Evolutionary conservation across 352 stramenopile genomes (phyloP).

Genomic region (Phytophthora sansomeana): DNA sequence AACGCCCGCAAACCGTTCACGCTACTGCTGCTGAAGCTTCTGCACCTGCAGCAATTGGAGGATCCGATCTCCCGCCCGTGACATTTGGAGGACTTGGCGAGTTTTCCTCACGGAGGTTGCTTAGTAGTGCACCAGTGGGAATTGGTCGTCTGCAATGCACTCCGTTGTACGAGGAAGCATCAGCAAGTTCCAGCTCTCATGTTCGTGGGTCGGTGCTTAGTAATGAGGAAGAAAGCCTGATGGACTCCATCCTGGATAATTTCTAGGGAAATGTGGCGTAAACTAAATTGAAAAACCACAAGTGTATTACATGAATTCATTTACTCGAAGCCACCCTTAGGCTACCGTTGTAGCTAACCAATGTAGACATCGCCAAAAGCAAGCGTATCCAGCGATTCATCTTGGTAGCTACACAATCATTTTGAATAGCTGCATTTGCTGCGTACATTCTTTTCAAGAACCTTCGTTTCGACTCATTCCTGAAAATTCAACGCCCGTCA

Average conservation of each 20-base stretch:
- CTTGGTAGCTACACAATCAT: too few species aligned
- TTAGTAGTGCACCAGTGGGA: constrained; percentile 77
- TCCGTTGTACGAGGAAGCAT: constrained; percentile 31
- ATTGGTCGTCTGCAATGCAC: constrained; percentile 72
- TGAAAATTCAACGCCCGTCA: too few species aligned
- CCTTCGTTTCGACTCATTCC: too few species aligned
- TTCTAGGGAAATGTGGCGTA: constrained; percentile 18
- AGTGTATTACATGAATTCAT: constrained; percentile 1
- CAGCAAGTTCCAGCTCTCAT: constrained; percentile 7
- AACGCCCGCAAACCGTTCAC: constrained; percentile 72
- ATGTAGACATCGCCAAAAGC: too few species aligned
- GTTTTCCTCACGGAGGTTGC: constrained; percentile 53
- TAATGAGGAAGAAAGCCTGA: constrained; percentile 86
- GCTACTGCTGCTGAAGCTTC: constrained; percentile 34
- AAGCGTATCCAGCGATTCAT: too few species aligned
- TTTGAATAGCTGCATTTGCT: too few species aligned
- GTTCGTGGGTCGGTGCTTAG: constrained; percentile 56
- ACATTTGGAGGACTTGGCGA: constrained; percentile 41
- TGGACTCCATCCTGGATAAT: constrained; percentile 76
- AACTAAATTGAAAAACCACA: constrained; percentile 1
- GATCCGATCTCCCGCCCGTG: constrained; percentile 48
- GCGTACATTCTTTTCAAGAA: too few species aligned
- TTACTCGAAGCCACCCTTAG: neutral
- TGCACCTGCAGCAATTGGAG: constrained; percentile 20
- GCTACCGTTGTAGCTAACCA: too few species aligned